Evolutionary conservation across 164 flowering plant genomes (phyloP).

Genomic region (Sedum album): DNA sequence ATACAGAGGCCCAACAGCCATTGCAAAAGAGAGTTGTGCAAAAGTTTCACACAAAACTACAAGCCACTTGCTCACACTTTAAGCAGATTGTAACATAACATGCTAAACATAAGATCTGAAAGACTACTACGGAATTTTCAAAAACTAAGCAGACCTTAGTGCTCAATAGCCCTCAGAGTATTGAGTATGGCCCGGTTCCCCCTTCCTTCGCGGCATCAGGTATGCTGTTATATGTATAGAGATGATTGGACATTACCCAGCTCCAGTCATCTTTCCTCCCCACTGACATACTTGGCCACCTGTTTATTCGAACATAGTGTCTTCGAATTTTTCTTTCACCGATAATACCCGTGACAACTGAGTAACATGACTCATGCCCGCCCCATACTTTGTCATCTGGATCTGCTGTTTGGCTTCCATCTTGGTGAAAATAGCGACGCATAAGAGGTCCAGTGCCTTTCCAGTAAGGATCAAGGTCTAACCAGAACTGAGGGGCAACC

Average conservation of each 20-base stretch:
- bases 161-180: neutral
- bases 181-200: slow-evolving; percentile 51
- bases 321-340: slow-evolving; percentile 51
- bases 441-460: slow-evolving; percentile 46
- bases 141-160: neutral
- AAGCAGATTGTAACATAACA: too few relatives aligned
- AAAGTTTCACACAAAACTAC: too few relatives aligned
- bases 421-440: slow-evolving; percentile 73
- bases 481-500: slow-evolving; percentile 79
- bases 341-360: slow-evolving; percentile 50
- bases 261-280: slow-evolving; percentile 67
- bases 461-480: slow-evolving; percentile 75
- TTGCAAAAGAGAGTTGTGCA: too few relatives aligned
- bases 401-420: slow-evolving; percentile 67
- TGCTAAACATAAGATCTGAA: too few relatives aligned
- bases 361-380: slow-evolving; percentile 65
- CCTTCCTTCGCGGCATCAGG: slow-evolving; percentile 57
- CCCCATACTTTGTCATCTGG: slow-evolving; percentile 71
- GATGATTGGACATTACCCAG: slow-evolving; percentile 62
- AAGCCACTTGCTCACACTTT: too few relatives aligned
- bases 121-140: neutral
- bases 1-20: too few relatives aligned
- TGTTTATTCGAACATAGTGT: slow-evolving; percentile 76
- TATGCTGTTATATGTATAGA: slow-evolving; percentile 49
- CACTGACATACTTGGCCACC: slow-evolving; percentile 58